A percentile compares a stretch with the other conserved stretches of the same genome.
phyloP scores from a whole-genome alignment of 768 basidiomycete genomes.

The Termitomyces eurrhizus region DNA sequence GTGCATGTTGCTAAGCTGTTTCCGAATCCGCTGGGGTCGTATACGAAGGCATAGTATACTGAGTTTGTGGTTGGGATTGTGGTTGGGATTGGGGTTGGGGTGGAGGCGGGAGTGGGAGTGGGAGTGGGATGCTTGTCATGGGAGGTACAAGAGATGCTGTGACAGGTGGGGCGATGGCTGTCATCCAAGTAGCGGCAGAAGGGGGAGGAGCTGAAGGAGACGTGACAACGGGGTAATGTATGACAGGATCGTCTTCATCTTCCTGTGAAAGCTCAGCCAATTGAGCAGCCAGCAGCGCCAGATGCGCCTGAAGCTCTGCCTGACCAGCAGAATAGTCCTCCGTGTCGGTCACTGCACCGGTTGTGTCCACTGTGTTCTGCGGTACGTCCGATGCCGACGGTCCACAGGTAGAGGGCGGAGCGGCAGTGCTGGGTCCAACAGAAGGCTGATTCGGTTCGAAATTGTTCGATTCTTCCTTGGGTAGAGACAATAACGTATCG shows the following conservation, averaged over 20 bases:
- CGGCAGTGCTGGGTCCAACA: background rate
- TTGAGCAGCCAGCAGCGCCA: slow-evolving; percentile 71
- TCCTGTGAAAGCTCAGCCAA: slow-evolving; percentile 60
- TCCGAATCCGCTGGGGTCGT: background rate
- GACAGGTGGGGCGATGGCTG: background rate
- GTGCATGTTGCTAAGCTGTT: background rate
- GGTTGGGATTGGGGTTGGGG: background rate
- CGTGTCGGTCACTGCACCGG: background rate
- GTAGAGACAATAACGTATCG: slow-evolving; percentile 44
- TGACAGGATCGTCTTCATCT: slow-evolving; percentile 23
- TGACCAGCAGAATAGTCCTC: slow-evolving; percentile 25
- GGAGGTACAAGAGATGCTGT: background rate
- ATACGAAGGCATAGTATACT: background rate
- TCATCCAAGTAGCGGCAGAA: background rate
- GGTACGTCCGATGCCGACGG: background rate
- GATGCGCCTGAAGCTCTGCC: slow-evolving; percentile 68
- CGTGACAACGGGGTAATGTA: slow-evolving; percentile 12
- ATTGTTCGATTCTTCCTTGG: slow-evolving; percentile 28
- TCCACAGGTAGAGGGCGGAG: background rate
- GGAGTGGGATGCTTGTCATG: slow-evolving; percentile 1
- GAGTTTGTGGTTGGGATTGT: background rate
- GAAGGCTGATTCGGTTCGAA: slow-evolving; percentile 7
- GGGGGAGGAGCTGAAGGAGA: background rate
- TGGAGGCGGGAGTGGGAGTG: background rate
- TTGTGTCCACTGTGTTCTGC: background rate